These are phyloP conservation scores for Monosporascus sp. DNA, from an alignment of 2,329 filamentous ascomycete genomes.

Conservation along the genomic window DNA sequence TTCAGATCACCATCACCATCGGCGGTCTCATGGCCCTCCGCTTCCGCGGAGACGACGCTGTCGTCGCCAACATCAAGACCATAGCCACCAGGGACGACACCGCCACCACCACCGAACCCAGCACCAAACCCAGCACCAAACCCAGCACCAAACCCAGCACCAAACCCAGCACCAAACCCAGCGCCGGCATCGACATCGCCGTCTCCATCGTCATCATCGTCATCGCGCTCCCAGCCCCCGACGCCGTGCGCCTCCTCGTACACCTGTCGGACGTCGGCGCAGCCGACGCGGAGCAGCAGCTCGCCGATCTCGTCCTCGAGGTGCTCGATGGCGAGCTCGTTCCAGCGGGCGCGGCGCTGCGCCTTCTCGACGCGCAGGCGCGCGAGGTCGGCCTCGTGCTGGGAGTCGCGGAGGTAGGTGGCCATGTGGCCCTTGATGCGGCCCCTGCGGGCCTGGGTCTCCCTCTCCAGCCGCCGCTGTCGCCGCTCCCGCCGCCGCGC, in stretches of 20 bases:
- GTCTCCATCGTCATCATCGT: too few relatives aligned
- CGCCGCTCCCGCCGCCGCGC: background rate
- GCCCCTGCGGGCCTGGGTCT: background rate
- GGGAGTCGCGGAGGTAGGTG: slow-evolving; percentile 6
- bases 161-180: too few relatives aligned
- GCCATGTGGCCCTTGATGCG: slow-evolving; percentile 10
- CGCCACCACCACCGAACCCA: too few relatives aligned
- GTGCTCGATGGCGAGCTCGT: background rate
- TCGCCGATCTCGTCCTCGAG: background rate
- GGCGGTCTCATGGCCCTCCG: too few relatives aligned
- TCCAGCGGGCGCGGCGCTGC: background rate
- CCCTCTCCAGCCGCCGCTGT: slow-evolving; percentile 1
- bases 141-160: too few relatives aligned
- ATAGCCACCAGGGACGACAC: too few relatives aligned
- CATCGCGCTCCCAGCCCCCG: too few relatives aligned
- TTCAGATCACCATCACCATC: too few relatives aligned
- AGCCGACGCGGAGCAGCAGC: background rate
- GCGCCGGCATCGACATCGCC: too few relatives aligned
- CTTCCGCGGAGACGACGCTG: too few relatives aligned
- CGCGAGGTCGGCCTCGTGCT: slow-evolving; percentile 7
- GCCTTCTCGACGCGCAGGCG: background rate
- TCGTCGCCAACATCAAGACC: too few relatives aligned
- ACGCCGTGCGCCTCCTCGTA: background rate
- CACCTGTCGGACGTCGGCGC: background rate
- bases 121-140: too few relatives aligned